Evolutionary conservation across 1,284 basidiomycete genomes (phyloP), one percentile per base, ranked within the genome.

Genomic region (Ceratobasidium sp.): DNA sequence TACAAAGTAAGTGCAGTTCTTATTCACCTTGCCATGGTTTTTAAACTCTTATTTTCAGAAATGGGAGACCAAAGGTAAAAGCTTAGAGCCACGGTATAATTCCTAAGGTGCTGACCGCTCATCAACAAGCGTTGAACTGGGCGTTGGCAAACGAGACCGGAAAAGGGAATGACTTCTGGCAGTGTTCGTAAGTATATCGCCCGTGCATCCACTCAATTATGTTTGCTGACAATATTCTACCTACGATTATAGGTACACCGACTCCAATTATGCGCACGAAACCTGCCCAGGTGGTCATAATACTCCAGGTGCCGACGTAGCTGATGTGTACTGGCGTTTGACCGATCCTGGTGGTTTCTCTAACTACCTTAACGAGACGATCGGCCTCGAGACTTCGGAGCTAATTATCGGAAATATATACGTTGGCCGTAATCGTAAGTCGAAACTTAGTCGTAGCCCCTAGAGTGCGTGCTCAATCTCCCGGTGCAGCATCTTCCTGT

Each of bases 231-330:
- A 22, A 34, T 34, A 54, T 15, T 11, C 34, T 17, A 22, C 49
- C n/a, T 19, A n/a, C 34, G 1, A 15, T 22, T 25, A 2, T 25
- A 46, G 70, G 37, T 57, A 71, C 54, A 61, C 68, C 19, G 32
- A 73, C 11, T 62, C 70, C 2, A 59, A 64, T 19, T 73, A 49
- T 22, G 43, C 46, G 17, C 70, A 73, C 11, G 59, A 73, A 9
- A 73, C 57, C 5, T 73, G 70, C 49, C 70, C 70, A 34, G 70
- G 70, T 22, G 70, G 70, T 5, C 59, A 73, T n/a, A 73, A 73
- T 43, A 73, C 57, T 32, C 70, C 25, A 29, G 70, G 70, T 8
- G 70, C 70, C 2, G 70, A 73, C 25, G 70, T 62, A 13, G 34
- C 37, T 44, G 52, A 73, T 43, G 70, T 73, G 5, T 73, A 73